Evolutionary conservation across 768 basidiomycete species (phyloP).

Genomic region (Auriculariales sp.): DNA sequence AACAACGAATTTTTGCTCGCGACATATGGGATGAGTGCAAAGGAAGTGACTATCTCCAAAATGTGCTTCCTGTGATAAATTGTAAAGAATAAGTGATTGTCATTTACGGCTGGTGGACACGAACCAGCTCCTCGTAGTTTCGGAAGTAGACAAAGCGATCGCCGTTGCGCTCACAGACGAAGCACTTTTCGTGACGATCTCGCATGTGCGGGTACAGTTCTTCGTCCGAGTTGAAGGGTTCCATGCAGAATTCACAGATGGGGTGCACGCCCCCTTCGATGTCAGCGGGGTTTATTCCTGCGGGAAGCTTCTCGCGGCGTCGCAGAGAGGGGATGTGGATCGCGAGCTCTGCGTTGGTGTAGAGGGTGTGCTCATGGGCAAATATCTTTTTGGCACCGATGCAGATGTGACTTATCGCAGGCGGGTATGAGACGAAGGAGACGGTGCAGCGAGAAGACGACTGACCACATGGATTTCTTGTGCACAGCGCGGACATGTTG

Average conservation of each 20-base stretch:
- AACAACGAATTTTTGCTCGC: slow-evolving; percentile 85
- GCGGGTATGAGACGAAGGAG: background rate
- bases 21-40: slow-evolving; percentile 60
- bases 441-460: slow-evolving; percentile 6
- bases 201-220: slow-evolving; percentile 91
- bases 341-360: slow-evolving; percentile 46
- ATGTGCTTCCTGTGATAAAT: slow-evolving; percentile 44
- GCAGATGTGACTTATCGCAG: slow-evolving; percentile 56
- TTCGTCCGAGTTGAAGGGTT: slow-evolving; percentile 87
- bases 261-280: slow-evolving; percentile 65
- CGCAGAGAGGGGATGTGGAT: slow-evolving; percentile 66
- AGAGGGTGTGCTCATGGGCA: slow-evolving; percentile 84
- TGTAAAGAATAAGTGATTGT: background rate
- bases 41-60: slow-evolving; percentile 65
- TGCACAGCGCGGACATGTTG: slow-evolving; percentile 69
- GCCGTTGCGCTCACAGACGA: slow-evolving; percentile 77
- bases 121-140: slow-evolving; percentile 62
- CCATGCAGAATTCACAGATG: slow-evolving; percentile 77
- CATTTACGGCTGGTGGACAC: slow-evolving; percentile 11
- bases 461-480: slow-evolving; percentile 69
- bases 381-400: slow-evolving; percentile 87
- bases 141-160: slow-evolving; percentile 72
- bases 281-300: slow-evolving; percentile 19
- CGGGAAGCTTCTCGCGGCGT: slow-evolving; percentile 15
- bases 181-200: slow-evolving; percentile 90